Evolutionary conservation across 768 basidiomycete species (phyloP).

Genomic region (Symmetrospora coprosmae): DNA sequence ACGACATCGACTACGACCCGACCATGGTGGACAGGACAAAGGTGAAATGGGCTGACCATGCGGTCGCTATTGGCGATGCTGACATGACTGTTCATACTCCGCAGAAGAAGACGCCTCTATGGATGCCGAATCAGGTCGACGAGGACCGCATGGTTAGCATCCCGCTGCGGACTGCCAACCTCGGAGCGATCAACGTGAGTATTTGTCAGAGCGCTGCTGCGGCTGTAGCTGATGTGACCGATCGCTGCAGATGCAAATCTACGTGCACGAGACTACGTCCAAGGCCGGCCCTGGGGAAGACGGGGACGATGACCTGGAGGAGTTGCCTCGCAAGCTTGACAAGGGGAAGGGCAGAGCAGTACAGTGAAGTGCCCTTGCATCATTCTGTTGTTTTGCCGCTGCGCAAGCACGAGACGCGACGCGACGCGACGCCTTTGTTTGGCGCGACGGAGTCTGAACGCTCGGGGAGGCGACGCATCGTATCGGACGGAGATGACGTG

Average conservation of each 20-base stretch:
- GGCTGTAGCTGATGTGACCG: not conserved
- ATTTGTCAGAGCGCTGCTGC: not conserved
- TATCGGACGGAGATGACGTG: too few relatives aligned
- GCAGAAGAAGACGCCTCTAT: not conserved
- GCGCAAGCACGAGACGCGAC: too few relatives aligned
- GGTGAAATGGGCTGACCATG: not conserved
- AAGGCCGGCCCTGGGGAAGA: not conserved
- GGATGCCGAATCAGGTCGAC: not conserved
- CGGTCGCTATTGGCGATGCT: not conserved
- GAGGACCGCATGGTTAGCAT: conserved; percentile 18
- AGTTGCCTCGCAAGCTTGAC: too few relatives aligned
- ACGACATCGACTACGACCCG: conserved; percentile 16
- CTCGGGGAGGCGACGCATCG: too few relatives aligned
- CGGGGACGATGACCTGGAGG: too few relatives aligned
- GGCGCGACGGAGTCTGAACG: too few relatives aligned
- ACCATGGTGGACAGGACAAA: conserved; percentile 7
- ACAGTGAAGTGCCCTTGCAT: too few relatives aligned
- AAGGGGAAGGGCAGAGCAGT: too few relatives aligned
- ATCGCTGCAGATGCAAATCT: conserved; percentile 7
- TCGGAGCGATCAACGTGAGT: conserved; percentile 27
- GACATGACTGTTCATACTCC: conserved; percentile 5
- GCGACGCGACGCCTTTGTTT: too few relatives aligned
- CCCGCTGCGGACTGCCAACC: conserved; percentile 1
- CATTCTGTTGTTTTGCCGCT: too few relatives aligned
- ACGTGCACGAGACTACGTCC: conserved; percentile 8